Percentiles rank a stretch among this genome's conserved stretches.
Conservation (phyloP, 2,329 filamentous ascomycete genomes). For the Phyllosticta paracitricarpa region DNA sequence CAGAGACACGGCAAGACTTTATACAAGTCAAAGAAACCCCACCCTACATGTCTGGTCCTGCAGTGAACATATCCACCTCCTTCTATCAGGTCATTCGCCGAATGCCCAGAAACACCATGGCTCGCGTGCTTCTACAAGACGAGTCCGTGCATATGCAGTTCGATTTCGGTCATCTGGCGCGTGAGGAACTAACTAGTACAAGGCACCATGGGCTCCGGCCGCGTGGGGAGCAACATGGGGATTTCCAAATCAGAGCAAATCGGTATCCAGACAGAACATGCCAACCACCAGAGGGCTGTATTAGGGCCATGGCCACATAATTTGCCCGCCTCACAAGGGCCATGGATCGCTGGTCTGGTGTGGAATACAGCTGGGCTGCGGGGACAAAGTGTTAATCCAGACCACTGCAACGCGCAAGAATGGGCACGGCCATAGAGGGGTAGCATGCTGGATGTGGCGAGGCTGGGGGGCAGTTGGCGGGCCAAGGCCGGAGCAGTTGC, state of each 20-base stretch:
- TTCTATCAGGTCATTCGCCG: constrained; percentile 7
- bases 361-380: not conserved
- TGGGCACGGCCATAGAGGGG: not conserved
- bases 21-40: not conserved
- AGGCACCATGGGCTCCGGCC: not conserved
- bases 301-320: not conserved
- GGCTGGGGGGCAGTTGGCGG: constrained; percentile 1
- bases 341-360: not conserved
- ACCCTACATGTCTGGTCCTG: not conserved
- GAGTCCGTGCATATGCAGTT: not conserved
- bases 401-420: not conserved
- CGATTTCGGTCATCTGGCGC: not conserved
- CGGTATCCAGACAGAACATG: not conserved
- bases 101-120: not conserved
- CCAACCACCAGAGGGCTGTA: not conserved
- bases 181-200: not conserved
- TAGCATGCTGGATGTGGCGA: constrained; percentile 1
- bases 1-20: not conserved
- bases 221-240: not conserved
- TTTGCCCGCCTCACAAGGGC: not conserved
- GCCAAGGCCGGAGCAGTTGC: constrained; percentile 3
- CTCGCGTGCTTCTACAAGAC: not conserved
- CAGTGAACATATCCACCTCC: not conserved
- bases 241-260: not conserved
- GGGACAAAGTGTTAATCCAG: not conserved